Evolutionary conservation across 1,284 basidiomycete genomes (phyloP), one percentile per base, ranked within the genome.

Genomic region (Ganoderma boninense): DNA sequence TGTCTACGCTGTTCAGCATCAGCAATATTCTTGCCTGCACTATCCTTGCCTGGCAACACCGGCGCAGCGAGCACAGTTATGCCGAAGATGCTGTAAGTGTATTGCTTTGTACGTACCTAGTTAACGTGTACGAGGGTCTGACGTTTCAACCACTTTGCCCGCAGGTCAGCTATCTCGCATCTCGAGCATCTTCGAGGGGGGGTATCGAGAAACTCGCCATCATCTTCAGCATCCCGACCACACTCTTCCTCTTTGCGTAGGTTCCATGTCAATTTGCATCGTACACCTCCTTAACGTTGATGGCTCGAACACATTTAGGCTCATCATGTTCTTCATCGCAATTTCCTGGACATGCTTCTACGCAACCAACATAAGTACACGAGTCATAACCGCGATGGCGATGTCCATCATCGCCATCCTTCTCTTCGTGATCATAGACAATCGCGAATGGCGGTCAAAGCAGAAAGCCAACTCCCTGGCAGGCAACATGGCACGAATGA

Each of bases 171-270:
- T 79, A 77, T 57, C 64, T 79, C 4, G 26, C 13, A 0, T 20
- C 56, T 2, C 70, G 76, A 32, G 68, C 75, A 11, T n/a, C 46
- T 1, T 61, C 42, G 4, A 59, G 35, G 2, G 43, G 65, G 16
- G 72, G 76, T 1, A 43, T 77, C 2, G 75, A 78, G 40, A 66
- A 62, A 7, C 69, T 80, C n/a, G 76, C 77, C 11, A 67, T 79
- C 26, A 67, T 74, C 16, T 76, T 78, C 63, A 78, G 77, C 44
- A 73, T 80, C 18, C 79, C 79, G 7, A 71, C 64, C 7, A 77
- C 74, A 0, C 68, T 78, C 44, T 79, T 80, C 66, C 67, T 78
- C 13, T 79, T 78, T 77, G 74, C 75, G 79, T 80, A 64, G 49
- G 78, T 65, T 14, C n/a, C 44, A 4, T 26, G 32, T 8, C 2